Evolutionary conservation across 768 basidiomycete species (phyloP).

Genomic region (Mycena sanguinolenta): DNA sequence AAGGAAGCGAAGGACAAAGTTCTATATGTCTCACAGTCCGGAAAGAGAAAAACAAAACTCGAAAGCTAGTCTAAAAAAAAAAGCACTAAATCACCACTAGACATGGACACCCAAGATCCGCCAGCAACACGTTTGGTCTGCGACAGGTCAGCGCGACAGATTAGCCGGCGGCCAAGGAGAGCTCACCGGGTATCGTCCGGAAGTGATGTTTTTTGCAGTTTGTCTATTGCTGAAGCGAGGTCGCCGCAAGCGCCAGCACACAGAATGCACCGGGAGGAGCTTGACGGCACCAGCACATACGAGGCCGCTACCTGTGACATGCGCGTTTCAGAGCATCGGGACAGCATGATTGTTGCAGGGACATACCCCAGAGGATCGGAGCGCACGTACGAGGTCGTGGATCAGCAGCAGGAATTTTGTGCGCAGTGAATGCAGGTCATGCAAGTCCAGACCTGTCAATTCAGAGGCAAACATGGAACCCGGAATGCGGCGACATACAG

Average conservation of each 20-base stretch:
- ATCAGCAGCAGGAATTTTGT: conserved; percentile 73
- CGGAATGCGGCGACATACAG: conserved; percentile 57
- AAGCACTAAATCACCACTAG: conserved; percentile 65
- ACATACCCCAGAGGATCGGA: conserved; percentile 72
- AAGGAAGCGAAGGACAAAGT: too few relatives aligned
- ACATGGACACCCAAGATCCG: conserved; percentile 66
- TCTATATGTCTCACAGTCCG: too few relatives aligned
- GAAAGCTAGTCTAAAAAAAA: neutral
- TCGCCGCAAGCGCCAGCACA: conserved; percentile 51
- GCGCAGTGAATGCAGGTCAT: conserved; percentile 77
- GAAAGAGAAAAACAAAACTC: too few relatives aligned
- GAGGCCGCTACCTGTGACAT: conserved; percentile 69
- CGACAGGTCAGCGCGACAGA: neutral
- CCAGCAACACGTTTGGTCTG: conserved; percentile 65
- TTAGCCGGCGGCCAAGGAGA: neutral
- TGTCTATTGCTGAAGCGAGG: conserved; percentile 59
- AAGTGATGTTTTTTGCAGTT: conserved; percentile 60
- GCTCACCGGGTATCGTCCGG: conserved; percentile 51
- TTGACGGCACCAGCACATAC: conserved; percentile 73
- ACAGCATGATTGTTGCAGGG: conserved; percentile 11
- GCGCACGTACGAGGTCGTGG: conserved; percentile 71
- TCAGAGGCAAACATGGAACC: neutral
- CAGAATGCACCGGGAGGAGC: conserved; percentile 70
- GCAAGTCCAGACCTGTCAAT: conserved; percentile 68
- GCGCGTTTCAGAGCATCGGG: conserved; percentile 22